phyloP scores from a whole-genome alignment of 305 asterid species.

The Petunia hybrid region DNA sequence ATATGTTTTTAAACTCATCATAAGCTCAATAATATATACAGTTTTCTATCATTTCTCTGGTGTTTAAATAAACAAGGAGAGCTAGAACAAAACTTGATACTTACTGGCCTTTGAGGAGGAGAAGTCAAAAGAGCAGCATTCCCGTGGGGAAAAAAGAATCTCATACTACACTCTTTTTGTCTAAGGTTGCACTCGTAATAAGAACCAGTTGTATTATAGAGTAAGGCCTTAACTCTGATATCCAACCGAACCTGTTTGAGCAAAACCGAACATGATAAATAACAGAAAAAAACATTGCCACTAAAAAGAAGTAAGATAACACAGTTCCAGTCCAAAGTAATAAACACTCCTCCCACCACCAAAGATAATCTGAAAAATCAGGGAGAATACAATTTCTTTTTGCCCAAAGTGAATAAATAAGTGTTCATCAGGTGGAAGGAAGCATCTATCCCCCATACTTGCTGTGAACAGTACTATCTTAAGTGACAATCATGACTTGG shows the following conservation, averaged over 20 bases:
- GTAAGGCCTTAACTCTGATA: constrained; percentile 46
- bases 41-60: too few relatives aligned
- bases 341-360: not conserved
- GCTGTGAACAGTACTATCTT: not conserved
- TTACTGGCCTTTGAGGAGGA: constrained; percentile 66
- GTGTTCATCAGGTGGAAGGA: not conserved
- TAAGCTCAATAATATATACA: too few relatives aligned
- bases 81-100: constrained; percentile 37
- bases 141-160: constrained; percentile 47
- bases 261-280: constrained; percentile 4
- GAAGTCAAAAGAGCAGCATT: constrained; percentile 74
- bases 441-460: not conserved
- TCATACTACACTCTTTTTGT: constrained; percentile 56
- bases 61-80: constrained; percentile 1
- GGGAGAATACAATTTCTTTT: not conserved
- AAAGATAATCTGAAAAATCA: not conserved
- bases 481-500: not conserved
- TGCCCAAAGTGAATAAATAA: not conserved
- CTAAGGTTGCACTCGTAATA: constrained; percentile 65
- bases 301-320: not conserved
- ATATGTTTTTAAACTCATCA: too few relatives aligned
- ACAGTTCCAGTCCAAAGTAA: constrained; percentile 1
- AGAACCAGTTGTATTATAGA: constrained; percentile 64
- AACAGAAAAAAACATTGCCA: not conserved
- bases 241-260: constrained; percentile 63